Conservation (phyloP, 2,329 filamentous ascomycete genomes). For the Celoporthe dispersa region DNA sequence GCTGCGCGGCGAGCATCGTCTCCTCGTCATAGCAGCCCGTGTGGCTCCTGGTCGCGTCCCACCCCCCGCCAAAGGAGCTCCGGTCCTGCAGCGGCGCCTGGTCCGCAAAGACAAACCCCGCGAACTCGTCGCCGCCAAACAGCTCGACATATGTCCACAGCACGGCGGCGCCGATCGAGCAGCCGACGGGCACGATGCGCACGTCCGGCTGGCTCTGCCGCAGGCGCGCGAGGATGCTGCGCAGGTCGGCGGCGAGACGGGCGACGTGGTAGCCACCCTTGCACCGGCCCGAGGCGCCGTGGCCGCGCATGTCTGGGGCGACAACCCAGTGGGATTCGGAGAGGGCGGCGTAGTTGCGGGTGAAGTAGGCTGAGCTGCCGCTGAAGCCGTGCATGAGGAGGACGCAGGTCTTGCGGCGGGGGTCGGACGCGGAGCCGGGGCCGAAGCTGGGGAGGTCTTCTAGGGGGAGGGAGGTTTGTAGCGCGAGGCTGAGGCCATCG, state of each 20-base stretch:
- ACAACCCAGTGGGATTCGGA: slow-evolving; percentile 41
- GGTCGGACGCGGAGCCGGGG: slow-evolving; percentile 22
- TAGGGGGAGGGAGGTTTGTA: slow-evolving; percentile 42
- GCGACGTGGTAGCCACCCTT: slow-evolving; percentile 46
- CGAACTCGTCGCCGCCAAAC: slow-evolving; percentile 40
- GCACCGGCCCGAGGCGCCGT: slow-evolving; percentile 40
- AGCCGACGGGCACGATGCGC: slow-evolving; percentile 42
- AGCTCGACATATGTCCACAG: slow-evolving; percentile 47
- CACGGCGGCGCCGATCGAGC: slow-evolving; percentile 47
- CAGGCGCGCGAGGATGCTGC: slow-evolving; percentile 38
- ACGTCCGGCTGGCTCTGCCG: slow-evolving; percentile 20
- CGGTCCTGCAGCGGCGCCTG: slow-evolving; percentile 48
- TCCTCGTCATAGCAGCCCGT: slow-evolving; percentile 44
- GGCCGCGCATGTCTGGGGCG: slow-evolving; percentile 46
- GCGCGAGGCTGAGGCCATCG: slow-evolving; percentile 42
- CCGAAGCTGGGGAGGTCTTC: slow-evolving; percentile 16
- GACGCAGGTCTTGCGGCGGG: slow-evolving; percentile 36
- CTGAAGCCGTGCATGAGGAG: slow-evolving; percentile 48
- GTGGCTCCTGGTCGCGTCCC: slow-evolving; percentile 41
- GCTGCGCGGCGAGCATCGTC: slow-evolving; percentile 40
- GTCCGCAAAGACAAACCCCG: slow-evolving; percentile 44
- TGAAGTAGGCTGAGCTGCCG: slow-evolving; percentile 46
- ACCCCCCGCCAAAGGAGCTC: slow-evolving; percentile 36
- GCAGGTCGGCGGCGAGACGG: slow-evolving; percentile 44
- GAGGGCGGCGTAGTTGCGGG: slow-evolving; percentile 40